A percentile compares a stretch with the other conserved stretches of the same genome.
These are phyloP conservation scores for Santalum album DNA, from an alignment of 164 flowering plant genomes.

Conservation along the genomic window DNA sequence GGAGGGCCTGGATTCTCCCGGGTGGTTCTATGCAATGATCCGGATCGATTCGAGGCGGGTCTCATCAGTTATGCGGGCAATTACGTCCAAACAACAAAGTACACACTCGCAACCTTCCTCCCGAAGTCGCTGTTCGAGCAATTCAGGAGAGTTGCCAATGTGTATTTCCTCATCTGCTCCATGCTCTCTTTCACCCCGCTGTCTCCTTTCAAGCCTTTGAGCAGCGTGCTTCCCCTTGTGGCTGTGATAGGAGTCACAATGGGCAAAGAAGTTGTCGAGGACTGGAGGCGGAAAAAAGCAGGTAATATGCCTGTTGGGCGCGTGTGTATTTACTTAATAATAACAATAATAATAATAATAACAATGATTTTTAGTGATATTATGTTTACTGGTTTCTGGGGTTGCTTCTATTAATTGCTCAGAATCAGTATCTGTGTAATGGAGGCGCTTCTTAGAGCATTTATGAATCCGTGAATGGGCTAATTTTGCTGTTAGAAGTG, in stretches of 20 bases:
- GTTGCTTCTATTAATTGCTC: too few species aligned
- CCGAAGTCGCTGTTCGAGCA: slow-evolving; percentile 85
- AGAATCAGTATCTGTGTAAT: too few species aligned
- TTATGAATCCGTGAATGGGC: too few species aligned
- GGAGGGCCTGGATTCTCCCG: slow-evolving; percentile 82
- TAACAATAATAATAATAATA: too few species aligned
- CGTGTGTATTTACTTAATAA: too few species aligned
- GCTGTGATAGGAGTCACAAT: slow-evolving; percentile 67
- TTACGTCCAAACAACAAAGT: slow-evolving; percentile 72
- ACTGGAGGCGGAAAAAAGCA: slow-evolving; percentile 60
- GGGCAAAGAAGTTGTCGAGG: slow-evolving; percentile 73
- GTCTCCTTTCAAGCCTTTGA: slow-evolving; percentile 54
- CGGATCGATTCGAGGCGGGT: slow-evolving; percentile 39
- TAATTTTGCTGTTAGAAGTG: too few species aligned
- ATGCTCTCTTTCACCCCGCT: slow-evolving; percentile 58
- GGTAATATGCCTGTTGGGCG: slow-evolving; percentile 24
- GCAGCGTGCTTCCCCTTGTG: slow-evolving; percentile 54
- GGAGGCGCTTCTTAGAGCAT: too few species aligned
- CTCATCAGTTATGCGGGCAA: slow-evolving; percentile 34
- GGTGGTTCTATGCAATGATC: slow-evolving; percentile 59
- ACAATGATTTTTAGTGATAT: too few species aligned
- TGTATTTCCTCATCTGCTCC: slow-evolving; percentile 57
- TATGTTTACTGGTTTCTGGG: too few species aligned
- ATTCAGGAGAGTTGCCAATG: slow-evolving; percentile 74
- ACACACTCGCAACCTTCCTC: slow-evolving; percentile 54